Evolutionary conservation across 1,139 yeast genomes (phyloP).

Genomic region (Scheffersomyces titani): DNA sequence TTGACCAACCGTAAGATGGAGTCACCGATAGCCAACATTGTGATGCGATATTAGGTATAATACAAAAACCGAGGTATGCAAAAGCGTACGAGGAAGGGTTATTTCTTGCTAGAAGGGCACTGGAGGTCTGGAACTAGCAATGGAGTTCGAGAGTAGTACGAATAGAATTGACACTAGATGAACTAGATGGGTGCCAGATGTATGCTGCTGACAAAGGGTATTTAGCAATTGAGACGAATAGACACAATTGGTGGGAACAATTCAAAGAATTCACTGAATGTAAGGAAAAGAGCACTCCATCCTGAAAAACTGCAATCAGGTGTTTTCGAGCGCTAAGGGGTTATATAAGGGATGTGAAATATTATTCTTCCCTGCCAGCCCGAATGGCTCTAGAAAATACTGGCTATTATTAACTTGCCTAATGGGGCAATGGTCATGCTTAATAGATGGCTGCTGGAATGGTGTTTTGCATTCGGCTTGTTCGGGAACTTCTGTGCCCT

Average conservation of each 20-base stretch:
- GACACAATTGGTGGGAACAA: constrained; percentile 1
- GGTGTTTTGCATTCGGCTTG: constrained; percentile 17
- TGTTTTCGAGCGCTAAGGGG: neutral
- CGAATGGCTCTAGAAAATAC: neutral
- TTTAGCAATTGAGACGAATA: neutral
- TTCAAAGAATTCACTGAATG: constrained; percentile 4
- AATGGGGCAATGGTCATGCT: constrained; percentile 16
- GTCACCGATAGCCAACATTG: constrained; percentile 70
- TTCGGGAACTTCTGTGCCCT: constrained; percentile 12
- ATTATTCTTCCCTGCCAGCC: neutral
- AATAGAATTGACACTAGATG: neutral
- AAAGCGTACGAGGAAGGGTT: neutral
- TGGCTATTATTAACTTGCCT: constrained; percentile 9
- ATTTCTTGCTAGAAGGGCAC: neutral
- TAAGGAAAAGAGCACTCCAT: neutral
- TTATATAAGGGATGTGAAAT: constrained; percentile 1
- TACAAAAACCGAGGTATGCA: neutral
- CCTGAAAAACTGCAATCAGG: constrained; percentile 2
- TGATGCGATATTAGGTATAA: constrained; percentile 5
- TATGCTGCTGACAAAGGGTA: neutral
- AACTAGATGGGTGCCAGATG: neutral
- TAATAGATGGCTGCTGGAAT: constrained; percentile 14
- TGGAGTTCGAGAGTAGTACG: neutral
- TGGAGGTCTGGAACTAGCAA: neutral
- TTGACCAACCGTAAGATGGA: constrained; percentile 71